phyloP scores from a whole-genome alignment of 805 yeast genomes.

The Candida pseudofarinosa region DNA sequence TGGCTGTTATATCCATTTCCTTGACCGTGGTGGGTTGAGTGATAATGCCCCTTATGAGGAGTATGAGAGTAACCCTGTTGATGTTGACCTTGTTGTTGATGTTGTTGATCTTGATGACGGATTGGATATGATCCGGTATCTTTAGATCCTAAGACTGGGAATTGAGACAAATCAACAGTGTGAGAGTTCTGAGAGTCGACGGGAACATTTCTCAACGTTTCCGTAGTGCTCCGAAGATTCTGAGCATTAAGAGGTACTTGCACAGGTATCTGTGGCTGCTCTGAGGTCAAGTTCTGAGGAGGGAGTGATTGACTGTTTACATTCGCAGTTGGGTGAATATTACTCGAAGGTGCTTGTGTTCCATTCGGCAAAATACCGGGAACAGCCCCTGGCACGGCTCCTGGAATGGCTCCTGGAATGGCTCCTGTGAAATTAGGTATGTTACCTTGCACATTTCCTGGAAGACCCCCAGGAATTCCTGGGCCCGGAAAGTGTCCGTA shows the following conservation, averaged over 20 bases:
- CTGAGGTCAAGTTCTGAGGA: slow-evolving; percentile 9
- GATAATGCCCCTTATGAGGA: slow-evolving; percentile 11
- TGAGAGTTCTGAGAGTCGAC: not conserved
- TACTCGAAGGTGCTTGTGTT: slow-evolving; percentile 11
- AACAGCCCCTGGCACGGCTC: slow-evolving; percentile 14
- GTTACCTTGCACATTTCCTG: slow-evolving; percentile 11
- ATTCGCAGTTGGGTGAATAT: slow-evolving; percentile 8
- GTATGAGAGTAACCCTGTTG: slow-evolving; percentile 22
- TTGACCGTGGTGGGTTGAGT: slow-evolving; percentile 20
- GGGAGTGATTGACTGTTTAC: slow-evolving; percentile 10
- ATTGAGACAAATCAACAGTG: slow-evolving; percentile 40
- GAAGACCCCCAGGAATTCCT: slow-evolving; percentile 8
- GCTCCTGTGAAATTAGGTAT: slow-evolving; percentile 5
- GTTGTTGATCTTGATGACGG: slow-evolving; percentile 15
- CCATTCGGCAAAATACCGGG: slow-evolving; percentile 10
- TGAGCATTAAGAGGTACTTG: slow-evolving; percentile 6
- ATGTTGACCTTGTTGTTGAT: slow-evolving; percentile 18
- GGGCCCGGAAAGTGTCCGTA: slow-evolving; percentile 29
- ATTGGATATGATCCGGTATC: slow-evolving; percentile 19
- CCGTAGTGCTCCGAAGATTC: not conserved
- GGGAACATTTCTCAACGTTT: not conserved
- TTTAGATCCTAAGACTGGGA: slow-evolving; percentile 53
- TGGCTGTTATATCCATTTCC: not conserved
- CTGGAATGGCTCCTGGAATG: slow-evolving; percentile 12
- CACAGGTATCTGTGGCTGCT: slow-evolving; percentile 11